Base-by-base conservation (phyloP, 768 basidiomycete genomes). In the Naganishia vaughanmartiniae region DNA sequence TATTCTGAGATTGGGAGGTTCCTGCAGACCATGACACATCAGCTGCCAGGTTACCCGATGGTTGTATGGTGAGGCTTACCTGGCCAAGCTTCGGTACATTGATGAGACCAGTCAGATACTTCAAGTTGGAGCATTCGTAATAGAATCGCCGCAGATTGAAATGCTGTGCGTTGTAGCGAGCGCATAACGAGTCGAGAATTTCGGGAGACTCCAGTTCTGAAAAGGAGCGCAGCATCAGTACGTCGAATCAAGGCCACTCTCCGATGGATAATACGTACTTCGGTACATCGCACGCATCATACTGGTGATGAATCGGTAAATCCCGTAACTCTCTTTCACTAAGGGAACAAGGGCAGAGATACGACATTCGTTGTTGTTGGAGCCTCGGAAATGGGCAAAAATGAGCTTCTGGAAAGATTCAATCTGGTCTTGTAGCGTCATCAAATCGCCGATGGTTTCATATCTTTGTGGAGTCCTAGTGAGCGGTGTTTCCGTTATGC, bases 261-360 rank as follows among this genome's bases (percentile, higher is more conserved):
- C 10, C 6, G 24, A 30, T n/a, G 4, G 39, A 51, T 69, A 0
- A 48, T 30, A 83, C 87, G 79, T 77, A 95, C 95, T 84, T 83
- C 96, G 85, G 79, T 95, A 91, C 90, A 99, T 91, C 0, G 96
- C 96, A 30, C 96, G 86, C 79, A 98, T 84, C 96, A 99, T 99
- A 83, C 92, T 94, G 12, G 95, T 98, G 79, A 98, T 94, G 83
- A 98, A 99, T 55, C 92, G 87, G 82, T 99, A 99, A 70, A 99
- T 99, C 45, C 95, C 95, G 88, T 94, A 99, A 76, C 92, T 95
- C 83, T 99, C 96, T 82, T 99, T 99, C 67, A 99, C 96, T 15
- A 97, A 85, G 28, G 96, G 95, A 1, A 99, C 96, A 57, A 99
- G 84, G 1, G 96, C 85, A 39, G 94, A 95, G 71, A 99, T 99